phyloP scores from a whole-genome alignment of 2,329 filamentous ascomycete genomes.

The Fusarium multiceps region DNA sequence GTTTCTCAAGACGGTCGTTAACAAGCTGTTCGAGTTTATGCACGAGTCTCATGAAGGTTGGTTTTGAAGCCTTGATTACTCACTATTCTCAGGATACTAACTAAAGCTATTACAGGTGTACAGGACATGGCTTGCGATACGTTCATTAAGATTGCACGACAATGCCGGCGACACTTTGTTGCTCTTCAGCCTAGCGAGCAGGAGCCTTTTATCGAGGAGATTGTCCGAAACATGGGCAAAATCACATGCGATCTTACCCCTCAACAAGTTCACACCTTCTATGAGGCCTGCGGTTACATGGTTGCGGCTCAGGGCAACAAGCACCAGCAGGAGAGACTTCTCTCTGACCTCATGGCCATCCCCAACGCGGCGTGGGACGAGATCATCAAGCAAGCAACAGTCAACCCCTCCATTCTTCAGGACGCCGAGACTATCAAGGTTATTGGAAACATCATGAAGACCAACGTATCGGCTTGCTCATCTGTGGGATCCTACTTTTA shows the following conservation, averaged over 20 bases:
- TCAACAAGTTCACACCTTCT: conserved; percentile 98
- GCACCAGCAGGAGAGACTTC: conserved; percentile 89
- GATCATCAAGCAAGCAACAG: conserved; percentile 89
- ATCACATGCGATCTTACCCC: conserved; percentile 96
- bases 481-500: conserved; percentile 98
- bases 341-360: conserved; percentile 90
- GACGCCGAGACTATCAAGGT: conserved; percentile 97
- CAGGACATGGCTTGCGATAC: conserved; percentile 99
- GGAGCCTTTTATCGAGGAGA: conserved; percentile 98
- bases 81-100: conserved; percentile 40
- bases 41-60: conserved; percentile 97
- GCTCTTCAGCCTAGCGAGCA: conserved; percentile 92
- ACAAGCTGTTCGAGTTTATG: conserved; percentile 99
- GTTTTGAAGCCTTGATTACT: conserved; percentile 39
- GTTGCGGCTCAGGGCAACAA: conserved; percentile 98
- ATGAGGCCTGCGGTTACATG: conserved; percentile 99
- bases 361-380: conserved; percentile 96
- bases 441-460: conserved; percentile 99
- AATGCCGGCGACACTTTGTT: conserved; percentile 97
- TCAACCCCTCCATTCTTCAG: conserved; percentile 86
- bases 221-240: conserved; percentile 93
- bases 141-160: conserved; percentile 99
- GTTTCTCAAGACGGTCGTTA: conserved; percentile 98
- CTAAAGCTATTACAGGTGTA: conserved; percentile 68
- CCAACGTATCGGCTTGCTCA: conserved; percentile 97